Base-by-base conservation (phyloP, 352 stramenopile genomes). In the Saprolegnia diclina region DNA sequence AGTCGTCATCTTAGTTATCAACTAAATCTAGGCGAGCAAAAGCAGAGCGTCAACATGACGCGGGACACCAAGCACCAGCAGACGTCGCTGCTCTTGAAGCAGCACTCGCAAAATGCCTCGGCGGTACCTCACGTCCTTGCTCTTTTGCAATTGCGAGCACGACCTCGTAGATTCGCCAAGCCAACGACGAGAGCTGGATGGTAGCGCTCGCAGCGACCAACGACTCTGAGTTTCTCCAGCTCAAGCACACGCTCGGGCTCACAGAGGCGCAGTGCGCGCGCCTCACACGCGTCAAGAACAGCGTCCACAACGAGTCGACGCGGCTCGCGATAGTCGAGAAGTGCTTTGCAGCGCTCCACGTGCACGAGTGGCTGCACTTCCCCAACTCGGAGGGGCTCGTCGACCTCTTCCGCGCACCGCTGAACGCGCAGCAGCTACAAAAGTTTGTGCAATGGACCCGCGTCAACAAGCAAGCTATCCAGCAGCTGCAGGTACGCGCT, bases 281-380 rank as follows among this genome's bases (percentile, higher is more conserved):
- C 18, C 72, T 95, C 16, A 73, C 81, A 21, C 77, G 68, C 38
- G 64, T 92, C 56, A 73, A 73, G 14, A 56, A 72, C 6, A 66
- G 77, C 22, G 78, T 85, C 4, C 83, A 77, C 19, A 79, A 92
- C 40, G 87, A 95, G 73, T 74, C 82, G 35, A 77, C 76, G 19
- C 89, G 92, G 63, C 76, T 95, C 7, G 83, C 91, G 29, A 86
- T 80, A 1, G 92, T 95, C 57, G 76, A 77, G n/a, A 95, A 95
- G 64, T 95, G 87, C 52, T 95, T 95, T 57, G 87, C 87, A 10
- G 83, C 86, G 21, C 65, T 95, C 14, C 83, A 80, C 40, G 84
- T 83, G 0, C 87, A 95, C 67, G 85, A 93, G 72, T 95, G 87
- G 87, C 78, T 95, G 24, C 90, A 91, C 62, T 91, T 93, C 42